These are phyloP conservation scores for Fraxinus greggii DNA, from an alignment of 305 asterid genomes.

Conservation along the genomic window DNA sequence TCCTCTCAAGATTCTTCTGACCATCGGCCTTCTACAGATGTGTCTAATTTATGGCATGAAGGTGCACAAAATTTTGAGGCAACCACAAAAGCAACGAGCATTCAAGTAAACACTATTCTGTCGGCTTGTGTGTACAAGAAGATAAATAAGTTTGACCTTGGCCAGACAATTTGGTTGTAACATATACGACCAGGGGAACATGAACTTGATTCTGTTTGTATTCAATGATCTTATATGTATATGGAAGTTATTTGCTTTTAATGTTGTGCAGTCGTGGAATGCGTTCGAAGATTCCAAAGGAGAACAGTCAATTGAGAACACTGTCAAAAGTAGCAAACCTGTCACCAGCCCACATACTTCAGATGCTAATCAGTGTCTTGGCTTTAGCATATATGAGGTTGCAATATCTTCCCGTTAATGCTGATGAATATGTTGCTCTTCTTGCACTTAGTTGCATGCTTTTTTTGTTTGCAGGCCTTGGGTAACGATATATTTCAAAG, in stretches of 20 bases:
- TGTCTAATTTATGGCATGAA: conserved; percentile 36
- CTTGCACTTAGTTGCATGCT: conserved; percentile 26
- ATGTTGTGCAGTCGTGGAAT: conserved; percentile 63
- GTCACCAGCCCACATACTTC: conserved; percentile 33
- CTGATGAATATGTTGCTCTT: conserved; percentile 19
- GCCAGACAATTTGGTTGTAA: conserved; percentile 3
- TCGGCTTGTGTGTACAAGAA: not conserved
- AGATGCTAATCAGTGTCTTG: conserved; percentile 43
- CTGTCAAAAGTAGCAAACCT: conserved; percentile 31
- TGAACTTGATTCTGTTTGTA: conserved; percentile 16
- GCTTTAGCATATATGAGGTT: conserved; percentile 49
- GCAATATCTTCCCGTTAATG: conserved; percentile 22
- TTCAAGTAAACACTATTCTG: conserved; percentile 37
- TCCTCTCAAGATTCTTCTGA: conserved; percentile 33
- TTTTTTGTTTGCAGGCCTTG: conserved; percentile 38
- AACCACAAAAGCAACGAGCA: conserved; percentile 24
- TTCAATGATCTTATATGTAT: not conserved
- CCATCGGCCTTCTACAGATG: conserved; percentile 33
- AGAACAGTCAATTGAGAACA: conserved; percentile 28
- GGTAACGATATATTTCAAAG: conserved; percentile 33
- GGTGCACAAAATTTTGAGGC: conserved; percentile 29
- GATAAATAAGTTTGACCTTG: not conserved
- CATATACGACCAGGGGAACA: not conserved
- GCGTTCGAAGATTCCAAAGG: conserved; percentile 50
- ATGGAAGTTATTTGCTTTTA: conserved; percentile 6